Evolutionary conservation across 2,329 filamentous ascomycete species (phyloP).

Genomic region (Ceratocystis diversiconidia): DNA sequence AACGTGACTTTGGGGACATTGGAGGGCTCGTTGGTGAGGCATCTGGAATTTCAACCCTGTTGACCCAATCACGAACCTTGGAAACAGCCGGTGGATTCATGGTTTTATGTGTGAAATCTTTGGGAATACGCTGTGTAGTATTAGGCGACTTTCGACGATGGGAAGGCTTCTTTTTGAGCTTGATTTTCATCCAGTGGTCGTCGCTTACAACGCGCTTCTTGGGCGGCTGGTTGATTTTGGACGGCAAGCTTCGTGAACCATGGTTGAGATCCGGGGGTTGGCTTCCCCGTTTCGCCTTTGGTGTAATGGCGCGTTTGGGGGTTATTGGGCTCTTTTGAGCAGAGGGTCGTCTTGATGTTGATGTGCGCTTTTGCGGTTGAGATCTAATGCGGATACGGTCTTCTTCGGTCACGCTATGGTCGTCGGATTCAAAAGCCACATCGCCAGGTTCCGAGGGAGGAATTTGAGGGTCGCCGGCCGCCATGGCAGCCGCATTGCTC

Average conservation of each 20-base stretch:
- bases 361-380: constrained; percentile 28
- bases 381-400: constrained; percentile 44
- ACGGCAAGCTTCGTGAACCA: constrained; percentile 21
- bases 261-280: constrained; percentile 8
- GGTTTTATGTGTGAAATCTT: constrained; percentile 41
- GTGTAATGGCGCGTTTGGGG: constrained; percentile 4
- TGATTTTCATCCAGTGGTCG: constrained; percentile 65
- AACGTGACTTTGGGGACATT: constrained; percentile 6
- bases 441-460: constrained; percentile 46
- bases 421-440: constrained; percentile 44
- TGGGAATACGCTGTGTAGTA: constrained; percentile 32
- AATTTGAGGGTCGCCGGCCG: constrained; percentile 35
- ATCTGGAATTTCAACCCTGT: constrained; percentile 37
- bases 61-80: constrained; percentile 50
- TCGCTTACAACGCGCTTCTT: constrained; percentile 91
- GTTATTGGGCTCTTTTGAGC: constrained; percentile 22
- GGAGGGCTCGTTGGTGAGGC: constrained; percentile 18
- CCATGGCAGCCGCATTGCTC: constrained; percentile 53
- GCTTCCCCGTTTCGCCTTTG: constrained; percentile 4
- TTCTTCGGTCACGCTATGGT: constrained; percentile 46
- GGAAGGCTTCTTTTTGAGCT: constrained; percentile 35
- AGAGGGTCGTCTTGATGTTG: constrained; percentile 20
- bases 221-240: constrained; percentile 42
- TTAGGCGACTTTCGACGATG: constrained; percentile 21
- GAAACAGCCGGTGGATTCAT: constrained; percentile 41